phyloP scores from a whole-genome alignment of 2,329 filamentous ascomycete genomes.

The Fusarium bulbicola region DNA sequence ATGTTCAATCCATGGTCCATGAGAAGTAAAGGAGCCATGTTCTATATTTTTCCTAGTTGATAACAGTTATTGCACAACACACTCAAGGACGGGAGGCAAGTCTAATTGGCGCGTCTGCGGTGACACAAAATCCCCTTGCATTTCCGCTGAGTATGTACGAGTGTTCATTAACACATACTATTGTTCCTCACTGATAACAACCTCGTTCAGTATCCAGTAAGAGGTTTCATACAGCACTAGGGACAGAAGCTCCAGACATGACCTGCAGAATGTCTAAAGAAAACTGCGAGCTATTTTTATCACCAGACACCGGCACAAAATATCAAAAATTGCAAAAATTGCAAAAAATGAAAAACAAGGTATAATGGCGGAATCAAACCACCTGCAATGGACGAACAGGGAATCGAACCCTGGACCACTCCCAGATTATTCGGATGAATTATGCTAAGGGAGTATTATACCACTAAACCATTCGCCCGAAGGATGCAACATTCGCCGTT shows the following conservation, averaged over 20 bases:
- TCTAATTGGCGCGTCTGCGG: rapidly evolving
- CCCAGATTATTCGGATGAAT: conserved; percentile 13
- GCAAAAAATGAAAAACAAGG: neutral
- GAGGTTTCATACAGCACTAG: rapidly evolving
- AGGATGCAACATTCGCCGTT: rapidly evolving
- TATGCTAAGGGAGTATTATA: conserved; percentile 31
- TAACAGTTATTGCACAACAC: too few relatives aligned
- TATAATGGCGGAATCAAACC: neutral
- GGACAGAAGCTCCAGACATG: neutral
- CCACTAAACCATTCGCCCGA: conserved; percentile 29
- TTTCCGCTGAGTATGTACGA: rapidly evolving
- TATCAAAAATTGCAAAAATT: too few relatives aligned
- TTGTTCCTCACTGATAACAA: neutral
- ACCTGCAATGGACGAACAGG: conserved; percentile 16
- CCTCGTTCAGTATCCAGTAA: rapidly evolving
- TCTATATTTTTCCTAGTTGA: rapidly evolving
- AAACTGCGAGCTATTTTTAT: neutral
- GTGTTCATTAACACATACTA: rapidly evolving
- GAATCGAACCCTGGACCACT: conserved; percentile 30
- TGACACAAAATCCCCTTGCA: rapidly evolving
- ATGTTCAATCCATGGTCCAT: too few relatives aligned
- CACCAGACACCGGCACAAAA: too few relatives aligned
- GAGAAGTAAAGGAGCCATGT: neutral
- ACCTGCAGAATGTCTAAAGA: rapidly evolving
- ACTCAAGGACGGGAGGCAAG: rapidly evolving